Evolutionary conservation across 768 basidiomycete genomes (phyloP), one percentile per base, ranked within the genome.

Genomic region (Tricholoma sp.): DNA sequence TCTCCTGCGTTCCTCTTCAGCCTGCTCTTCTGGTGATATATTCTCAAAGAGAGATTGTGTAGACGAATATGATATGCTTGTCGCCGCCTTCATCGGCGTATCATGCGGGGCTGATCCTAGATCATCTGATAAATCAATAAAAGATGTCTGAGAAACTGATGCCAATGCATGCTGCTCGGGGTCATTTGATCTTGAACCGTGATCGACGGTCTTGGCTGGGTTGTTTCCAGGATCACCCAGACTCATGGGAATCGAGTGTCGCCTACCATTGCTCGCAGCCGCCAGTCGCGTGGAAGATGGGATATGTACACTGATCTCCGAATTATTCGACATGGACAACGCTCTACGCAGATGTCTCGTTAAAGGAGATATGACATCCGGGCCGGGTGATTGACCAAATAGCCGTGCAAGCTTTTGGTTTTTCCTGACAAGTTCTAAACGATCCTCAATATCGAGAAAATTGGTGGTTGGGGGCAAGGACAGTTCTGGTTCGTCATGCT

Each of bases 361-460:
- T n/a, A 49, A 5, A 29, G 47, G 14, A 16, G 27, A 21, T 5
- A 11, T 18, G 5, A 69, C 71, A 9, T 80, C 79, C 4, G 76
- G 72, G 5, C 73, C 77, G 3, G 86, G 88, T 3, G 78, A 82
- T 69, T 83, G 78, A 41, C 91, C 91, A 55, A 93, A 85, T n/a
- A 93, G 73, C 60, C 86, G 85, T n/a, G 86, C 78, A 50, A 93
- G 80, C 69, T 94, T 94, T 64, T 86, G 84, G 52, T 84, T 82
- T 63, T 85, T 87, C 54, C 83, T 77, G 31, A 93, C 75, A 56
- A 87, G 83, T 51, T 88, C 88, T 0, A 86, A 81, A 29, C 91
- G 88, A 61, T 88, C 83, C 10, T 78, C 75, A 16, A 83, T 72
- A 60, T 76, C 75, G 49, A 91, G 83, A 60, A 78, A 71, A 70